Evolutionary conservation across 1,284 basidiomycete genomes (phyloP), one percentile per base, ranked within the genome.

Genomic region (Sporisorium scitamineum): DNA sequence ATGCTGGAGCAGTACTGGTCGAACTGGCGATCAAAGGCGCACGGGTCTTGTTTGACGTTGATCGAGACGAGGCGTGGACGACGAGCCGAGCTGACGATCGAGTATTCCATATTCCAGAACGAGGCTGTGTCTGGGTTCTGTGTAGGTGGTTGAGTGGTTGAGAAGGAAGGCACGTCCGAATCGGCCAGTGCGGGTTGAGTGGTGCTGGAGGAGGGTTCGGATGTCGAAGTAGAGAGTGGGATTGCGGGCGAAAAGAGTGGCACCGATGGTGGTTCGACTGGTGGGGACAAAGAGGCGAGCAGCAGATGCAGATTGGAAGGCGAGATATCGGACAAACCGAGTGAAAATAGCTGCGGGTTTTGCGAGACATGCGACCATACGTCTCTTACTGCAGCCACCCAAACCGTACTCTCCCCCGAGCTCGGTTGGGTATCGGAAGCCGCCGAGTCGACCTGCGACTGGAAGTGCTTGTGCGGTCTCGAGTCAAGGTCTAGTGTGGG

Each of bases 241-340:
- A 72, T 72, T 3, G 64, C 64, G 5, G 69, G 61, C 5, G 76
- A 65, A 24, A 70, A 52, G 3, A 75, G 51, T 3, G 72, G 72
- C 47, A 44, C 50, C 5, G 54, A 32, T 6, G 67, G 73, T 6
- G 72, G 65, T 18, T 57, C 45, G 3, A 75, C 32, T 9, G 76
- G 64, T 34, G 65, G 65, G 20, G 53, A 22, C 22, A 71, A 55
- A 18, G 62, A 53, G 18, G 26, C 24, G 14, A 69, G 51, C 20
- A 75, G 57, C 27, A 52, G 26, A 6, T 65, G 24, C 11, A 75
- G 34, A 39, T 62, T 69, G 56, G 57, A n/a, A 2, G 53, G 52
- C 3, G 79, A 77, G 41, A 82, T 47, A 32, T 80, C 77, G 20
- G 78, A 66, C 1, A 82, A 52, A 3, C 80, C 80, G 29, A 80